phyloP scores from a whole-genome alignment of 2,329 filamentous ascomycete genomes.

The Aspergillus sp. region DNA sequence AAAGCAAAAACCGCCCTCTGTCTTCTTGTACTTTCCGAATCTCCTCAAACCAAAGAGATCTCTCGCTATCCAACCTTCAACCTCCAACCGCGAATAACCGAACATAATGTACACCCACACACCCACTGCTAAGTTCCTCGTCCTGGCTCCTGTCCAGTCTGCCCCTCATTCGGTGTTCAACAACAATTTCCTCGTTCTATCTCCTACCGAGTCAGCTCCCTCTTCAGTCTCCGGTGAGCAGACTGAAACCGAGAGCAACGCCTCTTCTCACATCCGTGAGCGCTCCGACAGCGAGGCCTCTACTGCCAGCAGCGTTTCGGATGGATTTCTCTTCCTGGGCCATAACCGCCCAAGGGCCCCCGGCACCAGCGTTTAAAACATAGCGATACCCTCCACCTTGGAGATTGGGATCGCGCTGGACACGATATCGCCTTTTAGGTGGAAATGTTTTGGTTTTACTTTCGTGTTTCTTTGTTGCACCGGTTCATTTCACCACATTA shows the following conservation, averaged over 20 bases:
- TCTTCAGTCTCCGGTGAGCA: slow-evolving; percentile 15
- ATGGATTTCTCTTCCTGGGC: slow-evolving; percentile 31
- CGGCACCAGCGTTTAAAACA: neutral
- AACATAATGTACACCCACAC: slow-evolving; percentile 32
- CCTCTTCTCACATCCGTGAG: slow-evolving; percentile 11
- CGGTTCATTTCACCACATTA: slow-evolving; percentile 1
- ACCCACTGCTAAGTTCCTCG: slow-evolving; percentile 31
- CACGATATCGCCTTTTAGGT: slow-evolving; percentile 15
- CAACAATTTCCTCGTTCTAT: slow-evolving; percentile 33
- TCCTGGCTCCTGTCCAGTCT: slow-evolving; percentile 32
- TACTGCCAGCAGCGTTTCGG: slow-evolving; percentile 17
- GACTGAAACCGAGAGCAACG: neutral
- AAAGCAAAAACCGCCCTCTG: neutral
- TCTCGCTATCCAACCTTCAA: neutral
- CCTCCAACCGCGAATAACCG: neutral
- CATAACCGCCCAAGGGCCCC: slow-evolving; percentile 11
- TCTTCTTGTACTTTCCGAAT: neutral
- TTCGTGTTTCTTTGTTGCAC: neutral
- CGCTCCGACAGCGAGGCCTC: slow-evolving; percentile 31
- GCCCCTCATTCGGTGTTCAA: neutral
- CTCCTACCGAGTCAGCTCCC: slow-evolving; percentile 31
- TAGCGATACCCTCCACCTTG: slow-evolving; percentile 3
- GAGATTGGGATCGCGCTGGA: slow-evolving; percentile 21
- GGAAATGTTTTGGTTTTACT: slow-evolving; percentile 6
- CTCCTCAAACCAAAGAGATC: neutral